Base-by-base conservation (phyloP, 2,329 filamentous ascomycete genomes). In the Cryphonectria carpinicola region DNA sequence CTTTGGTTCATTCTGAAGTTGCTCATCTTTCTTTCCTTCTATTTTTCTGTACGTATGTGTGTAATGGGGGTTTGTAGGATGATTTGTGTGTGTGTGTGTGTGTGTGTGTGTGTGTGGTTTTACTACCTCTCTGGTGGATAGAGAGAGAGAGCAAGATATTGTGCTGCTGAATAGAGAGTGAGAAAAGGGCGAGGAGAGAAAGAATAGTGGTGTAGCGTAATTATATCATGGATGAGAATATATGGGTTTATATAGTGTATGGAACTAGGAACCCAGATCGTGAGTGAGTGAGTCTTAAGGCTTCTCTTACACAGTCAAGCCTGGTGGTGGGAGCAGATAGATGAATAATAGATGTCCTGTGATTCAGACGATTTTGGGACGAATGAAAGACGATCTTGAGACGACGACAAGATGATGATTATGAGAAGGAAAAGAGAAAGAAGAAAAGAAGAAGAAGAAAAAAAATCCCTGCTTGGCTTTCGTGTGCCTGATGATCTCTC, bases 1-100 rank as follows among this genome's bases (percentile, higher is more conserved):
- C 39, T 66, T 28, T 39, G 67, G 70, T 49, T 68, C 61, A 63
- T 72, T 52, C 46, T 71, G 65, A 39, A 68, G 56, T 52, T 71
- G 70, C 17, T 66, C 61, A 63, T 72, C 37, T 52, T 68, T 68
- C 39, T 25, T 60, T 52, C 32, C 37, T 28, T 68, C 62, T 71
- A 28, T 37, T 37, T 41, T 67, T 56, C 63, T 65, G 60, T 32
- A 62, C 43, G 32, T 70, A 17, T 49, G 22, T 17, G 17, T 35
- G 56, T 2, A 3, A 14, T 61, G 25, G 19, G 2, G 25, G 19
- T 6, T 32, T 32, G 58, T 61, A 8, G n/a, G 56, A 37, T 61
- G 8, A 4, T n/a, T 49, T 62, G 46, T 63, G 13, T 11, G 10
- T 65, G 60, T 32, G 54, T 54, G 25, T 70, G 14, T 46, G 25